These are phyloP conservation scores for Aspergillus taichungensis DNA, from an alignment of 495 filamentous ascomycete species.

Conservation along the genomic window DNA sequence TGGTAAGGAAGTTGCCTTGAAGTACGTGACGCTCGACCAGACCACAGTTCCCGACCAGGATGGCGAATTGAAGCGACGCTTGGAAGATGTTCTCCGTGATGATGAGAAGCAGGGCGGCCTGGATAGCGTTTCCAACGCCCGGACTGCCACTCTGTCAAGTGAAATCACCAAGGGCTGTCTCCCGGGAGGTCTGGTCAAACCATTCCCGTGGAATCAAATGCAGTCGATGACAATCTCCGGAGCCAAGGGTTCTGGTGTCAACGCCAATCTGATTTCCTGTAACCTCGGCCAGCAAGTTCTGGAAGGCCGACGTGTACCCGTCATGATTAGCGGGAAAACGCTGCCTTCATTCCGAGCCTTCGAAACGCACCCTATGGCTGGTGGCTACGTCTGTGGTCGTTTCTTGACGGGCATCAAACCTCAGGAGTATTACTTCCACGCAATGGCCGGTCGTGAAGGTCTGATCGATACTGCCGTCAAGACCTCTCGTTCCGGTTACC, in stretches of 20 bases:
- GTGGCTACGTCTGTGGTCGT: slow-evolving; percentile 88
- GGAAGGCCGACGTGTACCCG: slow-evolving; percentile 87
- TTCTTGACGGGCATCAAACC: slow-evolving; percentile 98
- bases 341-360: slow-evolving; percentile 89
- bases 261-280: slow-evolving; percentile 95
- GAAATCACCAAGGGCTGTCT: slow-evolving; percentile 71
- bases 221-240: slow-evolving; percentile 96
- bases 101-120: slow-evolving; percentile 82
- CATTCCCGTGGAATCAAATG: slow-evolving; percentile 97
- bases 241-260: slow-evolving; percentile 87
- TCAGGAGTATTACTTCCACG: slow-evolving; percentile 99
- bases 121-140: slow-evolving; percentile 75
- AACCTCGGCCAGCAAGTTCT: slow-evolving; percentile 95
- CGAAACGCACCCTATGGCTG: slow-evolving; percentile 81
- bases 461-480: slow-evolving; percentile 99
- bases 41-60: slow-evolving; percentile 48
- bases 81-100: slow-evolving; percentile 87
- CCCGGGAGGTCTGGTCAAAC: slow-evolving; percentile 74
- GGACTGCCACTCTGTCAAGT: slow-evolving; percentile 61
- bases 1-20: slow-evolving; percentile 74
- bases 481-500: slow-evolving; percentile 90
- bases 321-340: slow-evolving; percentile 97
- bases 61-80: slow-evolving; percentile 58
- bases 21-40: slow-evolving; percentile 82
- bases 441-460: slow-evolving; percentile 98